Conservation (phyloP, 2,329 filamentous ascomycete genomes). For the Talaromyces pinophilus region DNA sequence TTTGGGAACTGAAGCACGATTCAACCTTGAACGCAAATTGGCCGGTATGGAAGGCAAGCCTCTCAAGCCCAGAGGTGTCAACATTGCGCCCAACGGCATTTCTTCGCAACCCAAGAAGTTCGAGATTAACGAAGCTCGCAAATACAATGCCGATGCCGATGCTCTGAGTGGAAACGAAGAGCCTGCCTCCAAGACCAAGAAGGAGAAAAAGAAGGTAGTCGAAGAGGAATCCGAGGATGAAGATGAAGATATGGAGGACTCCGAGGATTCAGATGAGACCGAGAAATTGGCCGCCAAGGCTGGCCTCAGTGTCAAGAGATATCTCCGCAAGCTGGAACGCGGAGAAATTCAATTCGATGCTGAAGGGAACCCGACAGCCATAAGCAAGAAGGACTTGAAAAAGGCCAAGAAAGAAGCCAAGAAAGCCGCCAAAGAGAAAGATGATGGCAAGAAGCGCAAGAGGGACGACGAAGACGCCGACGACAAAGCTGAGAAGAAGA, state of each 20-base stretch:
- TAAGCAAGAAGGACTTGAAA: constrained; percentile 77
- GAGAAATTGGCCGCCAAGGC: constrained; percentile 64
- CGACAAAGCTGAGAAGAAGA: constrained; percentile 54
- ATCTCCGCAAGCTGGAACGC: constrained; percentile 74
- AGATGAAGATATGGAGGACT: constrained; percentile 40
- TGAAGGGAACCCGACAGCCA: constrained; percentile 65
- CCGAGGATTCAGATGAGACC: constrained; percentile 43
- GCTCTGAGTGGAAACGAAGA: constrained; percentile 69
- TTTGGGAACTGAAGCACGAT: constrained; percentile 66
- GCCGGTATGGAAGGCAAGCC: constrained; percentile 82
- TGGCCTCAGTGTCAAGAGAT: constrained; percentile 72
- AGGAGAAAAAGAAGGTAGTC: constrained; percentile 48
- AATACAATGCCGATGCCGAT: constrained; percentile 94
- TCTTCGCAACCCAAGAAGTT: constrained; percentile 66
- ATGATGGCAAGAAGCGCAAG: constrained; percentile 70
- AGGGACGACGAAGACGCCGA: constrained; percentile 59
- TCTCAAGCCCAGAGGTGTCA: constrained; percentile 71
- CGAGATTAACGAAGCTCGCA: constrained; percentile 85
- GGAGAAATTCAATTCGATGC: constrained; percentile 69
- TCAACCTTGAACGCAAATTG: constrained; percentile 52
- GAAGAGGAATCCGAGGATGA: constrained; percentile 38
- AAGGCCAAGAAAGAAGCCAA: constrained; percentile 66
- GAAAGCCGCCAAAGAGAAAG: constrained; percentile 51
- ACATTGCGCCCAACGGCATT: constrained; percentile 73
- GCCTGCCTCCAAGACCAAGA: constrained; percentile 51